Base-by-base conservation (phyloP, 768 basidiomycete genomes). In the Infundibulicybe gibba region DNA sequence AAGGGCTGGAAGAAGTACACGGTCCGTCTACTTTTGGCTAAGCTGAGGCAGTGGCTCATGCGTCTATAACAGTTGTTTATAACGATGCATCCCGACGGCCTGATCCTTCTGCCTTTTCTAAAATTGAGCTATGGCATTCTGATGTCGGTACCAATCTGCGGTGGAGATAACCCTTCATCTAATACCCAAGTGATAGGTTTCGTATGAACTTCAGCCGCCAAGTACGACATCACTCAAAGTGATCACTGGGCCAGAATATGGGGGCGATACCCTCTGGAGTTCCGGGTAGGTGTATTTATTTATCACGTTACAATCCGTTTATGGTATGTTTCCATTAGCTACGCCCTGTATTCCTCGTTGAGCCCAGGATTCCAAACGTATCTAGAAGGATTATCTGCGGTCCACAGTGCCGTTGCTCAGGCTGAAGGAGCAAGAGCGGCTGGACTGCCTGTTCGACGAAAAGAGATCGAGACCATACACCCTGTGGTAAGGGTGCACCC, bases 401-500 rank as follows among this genome's bases (percentile, higher is more conserved):
- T 91, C 2, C 88, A 91, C 65, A 87, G 86, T 45, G 88, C 78
- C 2, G 82, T 82, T 34, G 83, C 81, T 9, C 89, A 91, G 58
- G 88, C 88, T 0, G 81, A 89, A 9, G 87, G 87, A 38, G 72
- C 87, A 32, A 75, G 81, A 13, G 82, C 79, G 5, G 83, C 83
- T 0, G 85, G 84, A 5, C 72, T 81, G 40, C 79, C 79, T 44
- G 85, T 90, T 19, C 81, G 88, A 21, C 74, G 90, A 34, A 69
- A 85, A 47, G 74, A 77, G 43, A 65, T 89, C 48, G 86, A 89
- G 64, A 77, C 78, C 3, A 56, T 87, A 30, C 90, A 92, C 61
- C 90, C 90, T 14, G 70, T 93, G 40, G 86, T 93, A 45, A 83
- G 90, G 40, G 87, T 91, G 10, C 85, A 92, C 61, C 90, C 91